A percentile compares a stretch with the other conserved stretches of the same genome.
Evolutionary conservation across 2,329 filamentous ascomycete genomes (phyloP).

Genomic region (Fusarium papillatum): DNA sequence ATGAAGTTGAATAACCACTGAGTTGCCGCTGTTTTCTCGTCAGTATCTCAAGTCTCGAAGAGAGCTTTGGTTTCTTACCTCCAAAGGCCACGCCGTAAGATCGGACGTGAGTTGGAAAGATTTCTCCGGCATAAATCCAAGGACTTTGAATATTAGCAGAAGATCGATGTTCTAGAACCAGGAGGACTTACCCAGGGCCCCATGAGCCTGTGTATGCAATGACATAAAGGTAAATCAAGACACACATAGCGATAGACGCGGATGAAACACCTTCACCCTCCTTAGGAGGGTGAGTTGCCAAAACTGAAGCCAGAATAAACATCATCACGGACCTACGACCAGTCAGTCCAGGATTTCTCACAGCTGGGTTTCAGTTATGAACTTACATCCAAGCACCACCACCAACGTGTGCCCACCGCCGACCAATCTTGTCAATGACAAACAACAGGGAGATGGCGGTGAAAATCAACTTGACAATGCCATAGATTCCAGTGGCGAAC

Average conservation of each 20-base stretch:
- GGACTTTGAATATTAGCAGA: neutral
- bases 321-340: neutral
- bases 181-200: neutral
- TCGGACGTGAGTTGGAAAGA: neutral
- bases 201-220: neutral
- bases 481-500: constrained; percentile 48
- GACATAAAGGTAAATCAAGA: neutral
- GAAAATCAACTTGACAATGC: constrained; percentile 44
- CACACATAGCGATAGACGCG: neutral
- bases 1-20: constrained; percentile 80
- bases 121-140: neutral
- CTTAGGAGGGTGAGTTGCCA: constrained; percentile 1
- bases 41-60: neutral
- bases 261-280: neutral
- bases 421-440: constrained; percentile 44
- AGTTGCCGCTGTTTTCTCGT: constrained; percentile 64
- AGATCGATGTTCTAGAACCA: neutral
- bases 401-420: constrained; percentile 12
- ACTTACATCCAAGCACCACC: constrained; percentile 18
- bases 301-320: neutral
- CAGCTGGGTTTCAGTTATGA: neutral
- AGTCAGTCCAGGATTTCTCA: neutral
- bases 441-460: constrained; percentile 58
- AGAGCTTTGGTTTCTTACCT: neutral
- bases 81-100: neutral